A percentile compares a stretch with the other conserved stretches of the same genome.
Evolutionary conservation across 495 filamentous ascomycete genomes (phyloP).

Genomic region (Hypoxylon rickii): DNA sequence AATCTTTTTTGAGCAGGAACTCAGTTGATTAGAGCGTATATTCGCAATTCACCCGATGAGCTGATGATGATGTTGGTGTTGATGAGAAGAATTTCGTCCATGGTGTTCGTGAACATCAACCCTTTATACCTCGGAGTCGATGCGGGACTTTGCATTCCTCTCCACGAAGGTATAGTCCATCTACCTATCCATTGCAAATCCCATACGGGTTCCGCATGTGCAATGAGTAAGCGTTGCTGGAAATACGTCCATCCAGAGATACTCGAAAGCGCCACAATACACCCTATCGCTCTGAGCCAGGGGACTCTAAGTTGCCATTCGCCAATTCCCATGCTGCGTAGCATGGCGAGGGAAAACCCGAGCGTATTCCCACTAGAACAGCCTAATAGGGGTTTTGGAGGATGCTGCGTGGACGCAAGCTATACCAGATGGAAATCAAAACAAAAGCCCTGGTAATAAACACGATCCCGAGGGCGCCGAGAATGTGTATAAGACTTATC

Average conservation of each 20-base stretch:
- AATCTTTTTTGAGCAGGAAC: no score
- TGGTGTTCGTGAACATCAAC: neutral
- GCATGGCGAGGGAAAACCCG: neutral
- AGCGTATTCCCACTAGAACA: constrained; percentile 1
- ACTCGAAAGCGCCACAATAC: constrained; percentile 12
- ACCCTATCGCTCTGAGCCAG: constrained; percentile 19
- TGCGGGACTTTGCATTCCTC: constrained; percentile 18
- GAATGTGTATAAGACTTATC: neutral
- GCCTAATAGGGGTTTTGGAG: neutral
- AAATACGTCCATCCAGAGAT: neutral
- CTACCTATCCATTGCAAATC: neutral
- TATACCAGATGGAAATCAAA: constrained; percentile 4
- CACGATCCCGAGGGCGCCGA: constrained; percentile 8
- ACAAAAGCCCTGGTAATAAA: neutral
- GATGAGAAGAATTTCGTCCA: constrained; percentile 4
- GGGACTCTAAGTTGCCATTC: constrained; percentile 8
- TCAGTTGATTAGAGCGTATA: neutral
- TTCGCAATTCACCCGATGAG: neutral
- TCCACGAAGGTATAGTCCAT: constrained; percentile 5
- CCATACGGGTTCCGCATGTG: constrained; percentile 8
- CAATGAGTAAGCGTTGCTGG: constrained; percentile 27
- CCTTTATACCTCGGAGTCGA: constrained; percentile 19
- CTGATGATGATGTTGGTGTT: constrained; percentile 3
- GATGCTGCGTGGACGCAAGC: constrained; percentile 8
- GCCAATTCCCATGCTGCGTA: constrained; percentile 1